These are phyloP conservation scores for Podospora anserina DNA, from an alignment of 495 filamentous ascomycete species.

Conservation along the genomic window DNA sequence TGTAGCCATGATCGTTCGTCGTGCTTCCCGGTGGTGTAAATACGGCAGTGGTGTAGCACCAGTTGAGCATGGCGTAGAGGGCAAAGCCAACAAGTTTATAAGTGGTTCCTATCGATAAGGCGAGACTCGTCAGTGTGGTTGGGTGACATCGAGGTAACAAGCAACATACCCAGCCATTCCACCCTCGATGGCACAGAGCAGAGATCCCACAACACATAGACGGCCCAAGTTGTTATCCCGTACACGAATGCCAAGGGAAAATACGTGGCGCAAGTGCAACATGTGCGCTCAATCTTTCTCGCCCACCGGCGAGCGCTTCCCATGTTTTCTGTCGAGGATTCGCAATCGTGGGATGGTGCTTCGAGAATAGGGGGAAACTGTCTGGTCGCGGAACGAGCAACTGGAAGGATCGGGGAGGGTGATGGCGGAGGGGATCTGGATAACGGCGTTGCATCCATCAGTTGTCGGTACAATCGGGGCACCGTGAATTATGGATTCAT, in stretches of 20 bases:
- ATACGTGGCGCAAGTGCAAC: slow-evolving; percentile 74
- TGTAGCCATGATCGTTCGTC: slow-evolving; percentile 50
- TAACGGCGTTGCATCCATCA: slow-evolving; percentile 27
- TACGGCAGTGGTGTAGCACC: slow-evolving; percentile 85
- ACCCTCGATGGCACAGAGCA: slow-evolving; percentile 57
- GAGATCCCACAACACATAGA: slow-evolving; percentile 78
- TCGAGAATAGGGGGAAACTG: slow-evolving; percentile 6
- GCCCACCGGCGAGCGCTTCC: slow-evolving; percentile 55
- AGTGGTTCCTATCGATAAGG: slow-evolving; percentile 35
- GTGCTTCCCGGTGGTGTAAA: slow-evolving; percentile 82
- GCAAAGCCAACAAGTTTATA: slow-evolving; percentile 58
- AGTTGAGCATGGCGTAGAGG: slow-evolving; percentile 78
- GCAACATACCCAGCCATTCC: slow-evolving; percentile 62
- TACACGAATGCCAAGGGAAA: slow-evolving; percentile 91
- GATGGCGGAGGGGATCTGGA: slow-evolving; percentile 21
- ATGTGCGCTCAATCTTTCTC: slow-evolving; percentile 75
- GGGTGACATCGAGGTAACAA: neutral
- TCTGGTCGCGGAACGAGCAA: neutral
- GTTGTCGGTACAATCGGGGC: slow-evolving; percentile 2
- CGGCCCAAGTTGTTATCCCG: slow-evolving; percentile 81
- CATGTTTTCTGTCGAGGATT: slow-evolving; percentile 12
- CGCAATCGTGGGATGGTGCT: slow-evolving; percentile 25
- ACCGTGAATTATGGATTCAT: neutral
- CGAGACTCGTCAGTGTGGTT: neutral
- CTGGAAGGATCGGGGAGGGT: slow-evolving; percentile 1